Evolutionary conservation across 163 green algal species (phyloP).

Genomic region (Dunaliella salina): DNA sequence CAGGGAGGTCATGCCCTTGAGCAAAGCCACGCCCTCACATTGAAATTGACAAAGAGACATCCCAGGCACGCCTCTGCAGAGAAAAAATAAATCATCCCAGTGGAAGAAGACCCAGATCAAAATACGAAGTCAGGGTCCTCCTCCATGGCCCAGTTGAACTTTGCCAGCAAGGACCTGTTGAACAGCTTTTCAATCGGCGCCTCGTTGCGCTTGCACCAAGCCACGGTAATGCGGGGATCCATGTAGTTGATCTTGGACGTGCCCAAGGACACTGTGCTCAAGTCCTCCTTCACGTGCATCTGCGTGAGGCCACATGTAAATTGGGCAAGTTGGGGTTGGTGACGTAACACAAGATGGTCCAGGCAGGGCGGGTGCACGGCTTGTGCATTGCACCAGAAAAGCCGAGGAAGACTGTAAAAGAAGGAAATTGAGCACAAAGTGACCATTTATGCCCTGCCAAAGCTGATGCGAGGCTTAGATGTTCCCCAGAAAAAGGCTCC

Average conservation of each 20-base stretch:
- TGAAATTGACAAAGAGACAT: background rate
- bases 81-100: background rate
- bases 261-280: conserved; percentile 97
- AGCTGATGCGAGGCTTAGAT: too few species aligned
- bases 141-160: conserved; percentile 98
- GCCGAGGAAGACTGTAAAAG: too few species aligned
- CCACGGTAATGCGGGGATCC: conserved; percentile 83
- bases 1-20: background rate
- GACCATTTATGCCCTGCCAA: too few species aligned
- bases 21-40: background rate
- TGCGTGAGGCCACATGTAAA: background rate
- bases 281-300: conserved; percentile 64
- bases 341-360: too few species aligned
- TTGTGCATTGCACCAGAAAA: too few species aligned
- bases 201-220: conserved; percentile 89
- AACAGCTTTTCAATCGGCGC: conserved; percentile 91
- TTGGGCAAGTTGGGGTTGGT: too few species aligned
- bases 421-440: too few species aligned
- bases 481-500: too few species aligned
- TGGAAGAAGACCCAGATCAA: background rate
- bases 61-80: background rate
- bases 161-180: conserved; percentile 92
- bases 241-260: conserved; percentile 99
- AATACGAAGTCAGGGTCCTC: conserved; percentile 53
- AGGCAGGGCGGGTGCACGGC: too few species aligned